phyloP scores from a whole-genome alignment of 257 asterid genomes.

The Nemophila menziesii region DNA sequence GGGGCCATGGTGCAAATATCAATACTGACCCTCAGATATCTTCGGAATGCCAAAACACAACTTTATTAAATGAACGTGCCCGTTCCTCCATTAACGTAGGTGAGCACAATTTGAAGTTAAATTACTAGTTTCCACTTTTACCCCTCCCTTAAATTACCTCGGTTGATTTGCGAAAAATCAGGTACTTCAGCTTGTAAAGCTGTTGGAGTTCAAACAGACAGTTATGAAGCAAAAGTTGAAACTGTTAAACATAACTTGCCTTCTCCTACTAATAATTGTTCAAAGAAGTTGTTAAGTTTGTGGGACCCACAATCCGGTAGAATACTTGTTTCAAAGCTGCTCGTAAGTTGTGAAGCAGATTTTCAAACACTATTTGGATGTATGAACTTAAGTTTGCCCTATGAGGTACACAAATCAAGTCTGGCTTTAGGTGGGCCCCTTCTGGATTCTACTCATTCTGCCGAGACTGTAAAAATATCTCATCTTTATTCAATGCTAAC shows the following conservation, averaged over 20 bases:
- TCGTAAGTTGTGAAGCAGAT: conserved; percentile 48
- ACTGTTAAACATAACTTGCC: conserved; percentile 10
- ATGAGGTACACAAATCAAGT: conserved; percentile 13
- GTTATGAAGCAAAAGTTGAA: conserved; percentile 24
- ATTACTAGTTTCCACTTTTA: not conserved
- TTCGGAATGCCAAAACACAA: conserved; percentile 17
- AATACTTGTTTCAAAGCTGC: conserved; percentile 43
- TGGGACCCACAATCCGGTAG: conserved; percentile 58
- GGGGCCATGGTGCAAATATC: conserved; percentile 19
- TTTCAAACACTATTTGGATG: conserved; percentile 53
- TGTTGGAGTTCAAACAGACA: conserved; percentile 49
- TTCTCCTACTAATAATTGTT: conserved; percentile 17
- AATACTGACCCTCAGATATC: conserved; percentile 29
- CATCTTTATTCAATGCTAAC: conserved; percentile 49
- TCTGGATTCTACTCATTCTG: conserved; percentile 20
- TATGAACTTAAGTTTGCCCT: conserved; percentile 24
- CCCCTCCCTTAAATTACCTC: conserved; percentile 3
- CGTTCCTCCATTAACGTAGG: conserved; percentile 36
- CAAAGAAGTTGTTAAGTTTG: conserved; percentile 42
- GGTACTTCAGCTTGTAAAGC: conserved; percentile 35
- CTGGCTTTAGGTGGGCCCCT: conserved; percentile 20
- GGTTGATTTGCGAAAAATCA: conserved; percentile 7
- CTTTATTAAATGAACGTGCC: conserved; percentile 17
- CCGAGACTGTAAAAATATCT: conserved; percentile 48
- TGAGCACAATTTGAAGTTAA: conserved; percentile 20